Base-by-base conservation (phyloP, 2,329 filamentous ascomycete species). In the Paracoccidioides lutzii region DNA sequence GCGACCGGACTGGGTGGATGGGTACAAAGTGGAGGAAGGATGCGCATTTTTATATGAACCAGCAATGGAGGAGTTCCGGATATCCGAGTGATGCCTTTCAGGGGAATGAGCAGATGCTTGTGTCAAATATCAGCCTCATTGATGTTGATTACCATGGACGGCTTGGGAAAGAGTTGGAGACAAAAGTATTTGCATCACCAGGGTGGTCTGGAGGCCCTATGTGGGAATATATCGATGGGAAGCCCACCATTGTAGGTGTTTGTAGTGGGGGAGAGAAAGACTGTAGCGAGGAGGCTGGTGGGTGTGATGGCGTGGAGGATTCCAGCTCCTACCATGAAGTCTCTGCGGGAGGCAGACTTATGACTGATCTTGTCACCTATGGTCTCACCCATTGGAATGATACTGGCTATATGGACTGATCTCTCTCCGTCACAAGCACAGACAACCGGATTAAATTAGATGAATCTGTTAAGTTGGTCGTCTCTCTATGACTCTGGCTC, bases 161-260 rank as follows among this genome's bases (percentile, higher is more conserved):
- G 22, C 57, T 59, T 15, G 61, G 61, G 15, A 61, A 59, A 30
- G 61, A 63, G 52, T 54, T 63, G 5, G 61, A 63, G 46, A 57
- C 61, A 14, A 52, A 55, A 7, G 55, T 61, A 15, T 63, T 60
- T 48, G 61, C 60, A 35, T 60, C 60, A 3, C 51, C 59, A 9
- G 61, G 61, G 14, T 63, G 61, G 61, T 63, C 61, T 33, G 61
- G 61, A 9, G 61, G 61, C 33, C 61, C 61, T 4, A 57, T 62
- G 57, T 63, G 61, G 61, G 58, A 57, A 14, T 61, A 62, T 53
- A 59, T 63, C 6, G 57, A 58, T 44, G 61, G 60, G 9, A 28
- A 59, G 35, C 56, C 61, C 30, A 63, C 55, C 15, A 58, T 63
- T 45, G 59, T 61, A 8, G 61, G 61, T 22, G 59, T 63, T 5